A percentile compares a stretch with the other conserved stretches of the same genome.
phyloP scores from a whole-genome alignment of 345 rosid genomes.

The Hevea brasiliensis region DNA sequence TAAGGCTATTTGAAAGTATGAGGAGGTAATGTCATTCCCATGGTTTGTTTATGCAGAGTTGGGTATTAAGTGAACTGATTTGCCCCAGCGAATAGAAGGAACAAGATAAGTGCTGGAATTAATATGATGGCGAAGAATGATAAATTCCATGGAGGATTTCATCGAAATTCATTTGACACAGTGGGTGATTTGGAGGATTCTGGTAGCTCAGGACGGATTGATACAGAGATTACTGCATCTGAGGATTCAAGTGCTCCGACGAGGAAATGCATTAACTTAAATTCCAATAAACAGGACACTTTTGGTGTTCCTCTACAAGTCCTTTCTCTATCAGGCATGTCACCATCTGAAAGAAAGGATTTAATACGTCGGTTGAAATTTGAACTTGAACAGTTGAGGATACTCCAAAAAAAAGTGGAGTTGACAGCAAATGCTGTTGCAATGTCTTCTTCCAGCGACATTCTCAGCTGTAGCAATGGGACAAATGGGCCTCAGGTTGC shows the following conservation, averaged over 20 bases:
- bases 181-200: constrained; percentile 66
- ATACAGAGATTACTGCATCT: constrained; percentile 52
- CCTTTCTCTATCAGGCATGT: constrained; percentile 13
- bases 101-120: background rate
- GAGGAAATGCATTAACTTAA: constrained; percentile 47
- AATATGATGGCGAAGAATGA: constrained; percentile 57
- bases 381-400: constrained; percentile 27
- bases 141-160: constrained; percentile 54
- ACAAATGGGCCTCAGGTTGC: constrained; percentile 36
- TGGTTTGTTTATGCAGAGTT: constrained; percentile 38
- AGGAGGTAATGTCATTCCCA: constrained; percentile 27
- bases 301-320: constrained; percentile 26
- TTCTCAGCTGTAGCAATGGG: constrained; percentile 27
- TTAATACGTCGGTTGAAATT: constrained; percentile 6
- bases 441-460: constrained; percentile 16
- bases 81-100: constrained; percentile 10
- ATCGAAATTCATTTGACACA: constrained; percentile 44
- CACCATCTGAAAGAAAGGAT: constrained; percentile 25
- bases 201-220: constrained; percentile 61
- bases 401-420: constrained; percentile 23
- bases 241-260: constrained; percentile 56
- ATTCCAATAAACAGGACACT: constrained; percentile 10
- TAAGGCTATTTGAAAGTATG: background rate
- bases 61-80: constrained; percentile 16
- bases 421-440: constrained; percentile 9